Percentiles rank a stretch among this genome's conserved stretches.
Evolutionary conservation across 495 filamentous ascomycete genomes (phyloP).

Genomic region (Hypomontagnella submonticulosa): DNA sequence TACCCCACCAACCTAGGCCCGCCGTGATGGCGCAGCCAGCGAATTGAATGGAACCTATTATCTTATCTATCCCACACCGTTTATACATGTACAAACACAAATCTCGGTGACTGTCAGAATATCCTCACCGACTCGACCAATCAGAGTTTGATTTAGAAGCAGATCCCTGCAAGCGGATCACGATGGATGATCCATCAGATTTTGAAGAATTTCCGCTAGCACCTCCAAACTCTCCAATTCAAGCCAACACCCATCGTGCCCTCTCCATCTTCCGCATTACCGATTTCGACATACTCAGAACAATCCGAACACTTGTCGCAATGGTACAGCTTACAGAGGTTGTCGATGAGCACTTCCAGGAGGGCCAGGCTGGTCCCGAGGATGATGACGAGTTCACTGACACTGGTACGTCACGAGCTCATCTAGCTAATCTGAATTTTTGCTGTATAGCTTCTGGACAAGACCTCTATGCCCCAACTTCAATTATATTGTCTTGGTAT

Average conservation of each 20-base stretch:
- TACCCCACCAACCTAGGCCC: no score
- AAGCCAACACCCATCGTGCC: not conserved
- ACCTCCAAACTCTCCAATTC: conserved; percentile 18
- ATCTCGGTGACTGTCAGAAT: not conserved
- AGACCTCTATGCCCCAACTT: not conserved
- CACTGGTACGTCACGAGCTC: conserved; percentile 69
- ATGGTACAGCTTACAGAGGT: conserved; percentile 99
- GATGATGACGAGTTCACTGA: conserved; percentile 92
- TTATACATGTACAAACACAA: not conserved
- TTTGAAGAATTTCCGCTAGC: conserved; percentile 16
- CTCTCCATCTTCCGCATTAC: no score
- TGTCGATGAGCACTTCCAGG: conserved; percentile 90
- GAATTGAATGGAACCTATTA: no score
- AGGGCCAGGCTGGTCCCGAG: conserved; percentile 74
- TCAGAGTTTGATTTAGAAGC: not conserved
- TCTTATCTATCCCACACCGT: not conserved
- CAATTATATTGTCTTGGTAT: not conserved
- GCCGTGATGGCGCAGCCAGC: no score
- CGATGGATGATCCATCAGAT: conserved; percentile 13
- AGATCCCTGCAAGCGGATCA: conserved; percentile 3
- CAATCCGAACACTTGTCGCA: conserved; percentile 11
- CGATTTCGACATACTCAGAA: not conserved
- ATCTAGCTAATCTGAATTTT: conserved; percentile 11
- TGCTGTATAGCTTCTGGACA: conserved; percentile 1
- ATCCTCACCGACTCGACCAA: not conserved